phyloP scores from a whole-genome alignment of 345 rosid genomes.

The Eucalyptus cloeziana region DNA sequence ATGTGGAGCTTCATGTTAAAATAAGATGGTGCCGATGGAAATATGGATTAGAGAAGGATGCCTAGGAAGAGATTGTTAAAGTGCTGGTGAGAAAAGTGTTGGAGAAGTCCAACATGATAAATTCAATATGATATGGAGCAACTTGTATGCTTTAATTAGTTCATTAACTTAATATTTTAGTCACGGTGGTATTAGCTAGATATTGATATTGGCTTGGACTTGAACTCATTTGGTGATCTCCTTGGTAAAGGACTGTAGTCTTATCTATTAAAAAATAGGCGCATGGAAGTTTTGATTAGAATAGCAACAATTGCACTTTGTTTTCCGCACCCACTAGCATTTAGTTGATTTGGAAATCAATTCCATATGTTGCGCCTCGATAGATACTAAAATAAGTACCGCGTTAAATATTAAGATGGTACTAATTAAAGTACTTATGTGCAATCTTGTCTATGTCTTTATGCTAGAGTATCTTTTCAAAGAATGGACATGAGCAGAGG shows the following conservation, averaged over 20 bases:
- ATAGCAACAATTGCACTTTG: accelerated
- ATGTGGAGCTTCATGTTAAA: neutral
- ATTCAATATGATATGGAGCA: neutral
- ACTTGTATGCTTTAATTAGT: neutral
- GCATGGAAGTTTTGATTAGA: neutral
- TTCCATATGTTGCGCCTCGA: neutral
- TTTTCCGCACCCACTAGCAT: neutral
- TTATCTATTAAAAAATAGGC: no score
- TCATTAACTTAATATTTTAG: neutral
- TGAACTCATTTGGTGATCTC: neutral
- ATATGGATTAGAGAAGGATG: neutral
- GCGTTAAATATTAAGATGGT: no score
- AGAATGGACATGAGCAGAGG: neutral
- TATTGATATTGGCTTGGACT: no score
- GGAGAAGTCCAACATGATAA: neutral
- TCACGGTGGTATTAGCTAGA: neutral
- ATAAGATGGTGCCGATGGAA: neutral
- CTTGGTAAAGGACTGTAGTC: accelerated
- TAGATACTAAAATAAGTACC: no score
- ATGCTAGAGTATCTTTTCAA: neutral
- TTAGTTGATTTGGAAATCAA: no score
- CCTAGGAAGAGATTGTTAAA: neutral
- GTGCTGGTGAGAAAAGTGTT: neutral
- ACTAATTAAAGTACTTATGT: no score
- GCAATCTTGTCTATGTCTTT: neutral